Evolutionary conservation across 805 yeast genomes (phyloP), one percentile per base, ranked within the genome.

Genomic region (Teunomyces pallodes): DNA sequence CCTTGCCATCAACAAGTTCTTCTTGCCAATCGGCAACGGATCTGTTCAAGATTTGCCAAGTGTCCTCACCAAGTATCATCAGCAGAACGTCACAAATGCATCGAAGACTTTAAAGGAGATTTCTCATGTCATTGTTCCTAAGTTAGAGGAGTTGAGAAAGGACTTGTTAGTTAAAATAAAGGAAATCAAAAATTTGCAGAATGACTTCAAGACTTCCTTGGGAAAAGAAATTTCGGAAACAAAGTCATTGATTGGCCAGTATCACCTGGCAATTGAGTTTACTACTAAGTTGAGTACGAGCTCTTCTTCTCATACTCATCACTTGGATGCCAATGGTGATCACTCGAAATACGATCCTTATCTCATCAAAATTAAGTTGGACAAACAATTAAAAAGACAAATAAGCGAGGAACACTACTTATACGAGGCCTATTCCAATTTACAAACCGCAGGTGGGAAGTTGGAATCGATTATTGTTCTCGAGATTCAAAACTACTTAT

Each of bases 381-480:
- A 92, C 57, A 77, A 82, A 61, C 92, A 86, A 65, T 80, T 94
- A 59, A 84, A 79, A 57, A 80, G 78, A 55, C 96, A 90, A 64
- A 66, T 92, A 40, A 76, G 77, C 14, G 97, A 90, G 66, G 97
- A 92, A 65, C 86, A 86, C 66, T 86, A 84, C 59, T 73, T 92
- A 42, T 89, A 90, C 61, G 96, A 91, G 64, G 96, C 97, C 0
- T 92, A 80, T 64, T 75, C 83, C 55, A 91, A 92, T 66, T 76
- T 91, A 55, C 96, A 92, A 70, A 81, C 82, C 32, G 86, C 96
- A 1, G 97, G 96, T 43, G 83, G 84, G 48, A 94, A 90, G 62
- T 77, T 94, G 53, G 99, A 73, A 54, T 83, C 87, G 58, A 92
- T 90, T 51, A 94, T 94, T 17, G 89, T 86, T 31, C 75, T 82